Conservation (phyloP, 192 early-diverging fungal species). For the Kickxella alabastrina region DNA sequence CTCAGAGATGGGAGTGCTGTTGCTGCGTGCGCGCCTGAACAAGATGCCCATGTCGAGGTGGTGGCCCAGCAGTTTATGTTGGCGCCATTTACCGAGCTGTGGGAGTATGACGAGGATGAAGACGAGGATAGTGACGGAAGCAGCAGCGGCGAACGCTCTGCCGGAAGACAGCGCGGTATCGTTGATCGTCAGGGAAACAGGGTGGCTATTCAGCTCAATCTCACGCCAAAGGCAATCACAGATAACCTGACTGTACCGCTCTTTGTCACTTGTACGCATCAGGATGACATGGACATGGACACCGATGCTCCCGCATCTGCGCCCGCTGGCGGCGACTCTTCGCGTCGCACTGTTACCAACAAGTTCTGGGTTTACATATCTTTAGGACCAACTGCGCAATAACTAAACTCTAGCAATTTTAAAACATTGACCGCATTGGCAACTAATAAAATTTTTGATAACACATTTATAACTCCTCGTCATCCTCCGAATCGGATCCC, state of each 20-base stretch:
- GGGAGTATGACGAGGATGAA: slow-evolving; percentile 72
- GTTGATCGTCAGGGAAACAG: slow-evolving; percentile 43
- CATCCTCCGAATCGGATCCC: slow-evolving; percentile 47
- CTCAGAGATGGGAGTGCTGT: slow-evolving; percentile 64
- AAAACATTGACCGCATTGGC: no score
- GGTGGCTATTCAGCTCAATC: slow-evolving; percentile 35
- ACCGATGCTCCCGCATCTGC: not conserved
- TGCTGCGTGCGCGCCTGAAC: slow-evolving; percentile 28
- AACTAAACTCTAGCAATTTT: no score
- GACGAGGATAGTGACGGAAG: slow-evolving; percentile 29
- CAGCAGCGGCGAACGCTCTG: not conserved
- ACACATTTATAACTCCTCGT: no score
- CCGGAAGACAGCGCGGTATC: slow-evolving; percentile 17
- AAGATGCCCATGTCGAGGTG: slow-evolving; percentile 53
- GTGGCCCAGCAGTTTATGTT: slow-evolving; percentile 64
- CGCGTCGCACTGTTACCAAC: slow-evolving; percentile 23
- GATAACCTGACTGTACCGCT: slow-evolving; percentile 33
- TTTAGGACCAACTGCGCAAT: no score
- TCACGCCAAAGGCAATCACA: slow-evolving; percentile 17
- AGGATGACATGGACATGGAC: slow-evolving; percentile 30
- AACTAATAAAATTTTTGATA: no score
- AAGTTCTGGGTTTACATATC: slow-evolving; percentile 48
- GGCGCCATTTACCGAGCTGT: slow-evolving; percentile 70
- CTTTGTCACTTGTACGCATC: slow-evolving; percentile 33
- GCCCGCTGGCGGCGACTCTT: not conserved